These are phyloP conservation scores for Magnolia officinalis DNA, from an alignment of 164 flowering plant species.

Conservation along the genomic window DNA sequence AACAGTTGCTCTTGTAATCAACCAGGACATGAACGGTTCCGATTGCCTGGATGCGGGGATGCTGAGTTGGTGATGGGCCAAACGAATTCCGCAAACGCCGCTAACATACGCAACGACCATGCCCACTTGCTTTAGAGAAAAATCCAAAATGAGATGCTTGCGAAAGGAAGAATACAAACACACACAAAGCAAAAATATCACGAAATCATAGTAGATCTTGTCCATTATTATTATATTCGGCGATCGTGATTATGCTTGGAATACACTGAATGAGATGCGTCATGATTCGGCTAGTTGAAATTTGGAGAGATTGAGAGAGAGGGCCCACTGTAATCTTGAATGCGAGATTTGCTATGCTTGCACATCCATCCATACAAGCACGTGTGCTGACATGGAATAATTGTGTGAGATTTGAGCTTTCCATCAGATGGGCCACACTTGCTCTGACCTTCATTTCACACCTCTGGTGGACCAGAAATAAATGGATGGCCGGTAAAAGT, in stretches of 20 bases:
- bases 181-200: not conserved
- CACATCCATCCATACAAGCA: not conserved
- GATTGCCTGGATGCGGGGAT: too few species aligned
- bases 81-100: not conserved
- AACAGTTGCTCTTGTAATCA: too few species aligned
- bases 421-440: not conserved
- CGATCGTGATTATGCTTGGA: conserved; percentile 1
- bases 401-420: not conserved
- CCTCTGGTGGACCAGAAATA: too few species aligned
- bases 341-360: not conserved
- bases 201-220: not conserved
- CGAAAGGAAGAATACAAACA: too few species aligned
- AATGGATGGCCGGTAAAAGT: too few species aligned
- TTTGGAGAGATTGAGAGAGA: not conserved
- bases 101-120: not conserved
- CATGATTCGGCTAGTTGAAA: not conserved
- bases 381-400: not conserved
- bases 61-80: too few species aligned
- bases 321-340: not conserved
- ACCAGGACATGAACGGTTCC: too few species aligned
- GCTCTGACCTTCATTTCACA: not conserved
- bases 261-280: not conserved
- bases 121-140: not conserved
- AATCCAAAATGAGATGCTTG: not conserved
- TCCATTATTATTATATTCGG: not conserved